Conservation (phyloP, 306 rosid species). For the Quercus agrifolia region DNA sequence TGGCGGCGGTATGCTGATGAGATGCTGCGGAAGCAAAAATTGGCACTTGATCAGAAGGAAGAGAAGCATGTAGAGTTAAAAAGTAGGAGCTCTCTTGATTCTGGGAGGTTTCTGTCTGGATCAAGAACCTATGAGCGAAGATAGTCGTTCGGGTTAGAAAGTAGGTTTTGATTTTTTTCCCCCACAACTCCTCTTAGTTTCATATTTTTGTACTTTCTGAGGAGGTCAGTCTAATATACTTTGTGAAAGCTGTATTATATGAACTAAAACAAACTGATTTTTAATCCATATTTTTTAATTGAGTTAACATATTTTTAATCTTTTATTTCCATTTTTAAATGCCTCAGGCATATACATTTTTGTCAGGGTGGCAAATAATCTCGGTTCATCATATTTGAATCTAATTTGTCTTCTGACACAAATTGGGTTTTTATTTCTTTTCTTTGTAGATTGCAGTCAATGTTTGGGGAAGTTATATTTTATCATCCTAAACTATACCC, state of each 20-base stretch:
- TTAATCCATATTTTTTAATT: not conserved
- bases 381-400: not conserved
- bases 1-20: conserved; percentile 80
- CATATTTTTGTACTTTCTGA: not conserved
- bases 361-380: not conserved
- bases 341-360: not conserved
- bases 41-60: conserved; percentile 50
- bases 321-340: not conserved
- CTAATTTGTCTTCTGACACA: not conserved
- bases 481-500: no score
- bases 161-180: not conserved
- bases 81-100: conserved; percentile 47
- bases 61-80: conserved; percentile 54
- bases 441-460: no score
- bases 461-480: no score
- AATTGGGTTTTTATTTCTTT: not conserved
- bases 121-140: conserved; percentile 51
- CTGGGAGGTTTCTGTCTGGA: conserved; percentile 39
- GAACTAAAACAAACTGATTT: not conserved
- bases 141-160: conserved; percentile 15
- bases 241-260: not conserved
- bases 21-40: conserved; percentile 59
- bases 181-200: not conserved
- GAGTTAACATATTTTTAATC: no score
- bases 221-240: not conserved